Evolutionary conservation across 2,329 filamentous ascomycete species (phyloP), one percentile per base, ranked within the genome.

Genomic region (Colletotrichum theobromicola): DNA sequence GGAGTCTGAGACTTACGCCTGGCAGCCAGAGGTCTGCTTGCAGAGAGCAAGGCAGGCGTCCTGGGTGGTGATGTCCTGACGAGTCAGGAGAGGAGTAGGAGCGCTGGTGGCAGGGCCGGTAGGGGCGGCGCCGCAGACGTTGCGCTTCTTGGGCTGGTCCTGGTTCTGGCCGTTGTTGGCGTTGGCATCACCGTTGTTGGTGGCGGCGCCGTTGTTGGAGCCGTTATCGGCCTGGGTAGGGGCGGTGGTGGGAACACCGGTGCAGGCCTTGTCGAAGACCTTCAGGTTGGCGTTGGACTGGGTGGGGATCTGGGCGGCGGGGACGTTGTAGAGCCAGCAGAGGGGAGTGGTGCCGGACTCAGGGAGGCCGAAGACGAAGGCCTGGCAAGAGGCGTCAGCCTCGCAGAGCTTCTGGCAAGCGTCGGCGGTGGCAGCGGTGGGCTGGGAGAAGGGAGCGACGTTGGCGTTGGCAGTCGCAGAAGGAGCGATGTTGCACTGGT

Each of bases 1-100:
- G 3, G 53, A 57, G 8, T 57, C 18, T 21, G 42, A 50, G 26
- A 57, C 53, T 57, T 26, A 57, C 53, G 75, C 78, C 80, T 80
- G 80, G 69, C 77, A 77, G 9, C 80, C 79, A 15, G 64, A 42
- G 46, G 57, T 75, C 53, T 72, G 32, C 64, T 65, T 68, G 73
- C 70, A 75, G 30, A 75, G 70, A 32, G 57, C 58, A 12, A 75
- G 60, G 70, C 73, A 75, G 63, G 42, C 57, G 7, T 55, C 64
- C 65, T 72, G 73, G 58, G 70, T 69, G n/a, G 69, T 62, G 55
- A 69, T 55, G 57, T 67, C 69, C 62, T 67, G 7, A 18, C 61
- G 57, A 28, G 42, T 73, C 42, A 65, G 46, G 7, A 73, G 64
- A 24, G 73, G 73, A 24, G 64, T 64, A 9, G 63, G 70, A 4